phyloP scores from a whole-genome alignment of 2,329 filamentous ascomycete genomes.

The Metarhizium anisopliae region DNA sequence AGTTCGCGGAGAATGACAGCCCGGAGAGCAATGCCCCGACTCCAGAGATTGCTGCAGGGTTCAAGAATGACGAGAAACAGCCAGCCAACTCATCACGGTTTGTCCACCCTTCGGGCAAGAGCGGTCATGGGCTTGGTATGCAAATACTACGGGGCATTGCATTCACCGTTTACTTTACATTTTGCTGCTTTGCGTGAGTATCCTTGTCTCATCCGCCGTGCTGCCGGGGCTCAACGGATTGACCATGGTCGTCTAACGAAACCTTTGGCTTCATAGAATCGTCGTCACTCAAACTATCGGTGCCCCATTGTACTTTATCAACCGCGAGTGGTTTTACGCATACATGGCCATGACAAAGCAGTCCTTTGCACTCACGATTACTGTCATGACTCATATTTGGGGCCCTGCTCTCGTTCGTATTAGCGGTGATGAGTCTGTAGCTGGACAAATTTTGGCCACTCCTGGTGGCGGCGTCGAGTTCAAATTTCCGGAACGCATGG shows the following conservation, averaged over 20 bases:
- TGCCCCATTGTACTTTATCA: conserved; percentile 64
- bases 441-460: conserved; percentile 62
- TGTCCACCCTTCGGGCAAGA: conserved; percentile 45
- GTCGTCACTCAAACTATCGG: conserved; percentile 68
- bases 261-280: conserved; percentile 34
- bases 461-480: conserved; percentile 67
- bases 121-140: conserved; percentile 39
- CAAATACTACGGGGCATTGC: conserved; percentile 44
- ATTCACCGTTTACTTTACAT: conserved; percentile 43
- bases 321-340: conserved; percentile 70
- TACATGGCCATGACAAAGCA: conserved; percentile 86
- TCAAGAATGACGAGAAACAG: conserved; percentile 11
- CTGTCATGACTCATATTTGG: conserved; percentile 78
- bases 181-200: conserved; percentile 40
- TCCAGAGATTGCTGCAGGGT: conserved; percentile 18
- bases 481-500: conserved; percentile 69
- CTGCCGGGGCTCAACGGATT: background rate
- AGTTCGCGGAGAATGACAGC: conserved; percentile 12
- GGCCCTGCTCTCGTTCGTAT: conserved; percentile 75
- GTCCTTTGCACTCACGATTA: conserved; percentile 69
- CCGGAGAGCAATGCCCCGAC: conserved; percentile 18
- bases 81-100: conserved; percentile 6
- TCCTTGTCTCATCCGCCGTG: background rate
- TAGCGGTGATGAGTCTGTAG: conserved; percentile 73
- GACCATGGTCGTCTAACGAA: conserved; percentile 6